phyloP scores from a whole-genome alignment of 2,329 filamentous ascomycete species.

The Hypoxylon rubiginosum region DNA sequence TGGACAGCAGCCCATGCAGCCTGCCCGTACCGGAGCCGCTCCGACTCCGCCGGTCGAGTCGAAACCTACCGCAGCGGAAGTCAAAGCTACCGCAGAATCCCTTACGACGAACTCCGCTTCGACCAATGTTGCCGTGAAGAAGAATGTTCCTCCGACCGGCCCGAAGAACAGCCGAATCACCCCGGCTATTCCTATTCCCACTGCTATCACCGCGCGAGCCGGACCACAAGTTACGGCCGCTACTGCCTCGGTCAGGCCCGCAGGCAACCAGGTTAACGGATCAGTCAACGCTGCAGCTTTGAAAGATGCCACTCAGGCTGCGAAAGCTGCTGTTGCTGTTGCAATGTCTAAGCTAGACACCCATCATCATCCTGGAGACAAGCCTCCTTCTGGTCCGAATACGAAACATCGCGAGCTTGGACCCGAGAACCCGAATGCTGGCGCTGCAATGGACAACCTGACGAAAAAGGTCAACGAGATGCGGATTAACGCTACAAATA shows the following conservation, averaged over 20 bases:
- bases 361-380: slow-evolving; percentile 5
- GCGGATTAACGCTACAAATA: slow-evolving; percentile 72
- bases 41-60: slow-evolving; percentile 77
- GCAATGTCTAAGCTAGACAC: slow-evolving; percentile 80
- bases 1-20: slow-evolving; percentile 61
- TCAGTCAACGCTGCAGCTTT: slow-evolving; percentile 59
- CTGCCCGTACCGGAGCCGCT: slow-evolving; percentile 59
- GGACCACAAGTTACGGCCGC: slow-evolving; percentile 50
- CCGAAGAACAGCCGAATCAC: slow-evolving; percentile 68
- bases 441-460: slow-evolving; percentile 75
- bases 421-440: slow-evolving; percentile 53
- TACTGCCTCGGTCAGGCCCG: slow-evolving; percentile 53
- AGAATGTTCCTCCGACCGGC: slow-evolving; percentile 62
- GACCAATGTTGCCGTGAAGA: slow-evolving; percentile 53
- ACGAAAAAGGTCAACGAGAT: slow-evolving; percentile 83
- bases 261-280: slow-evolving; percentile 55
- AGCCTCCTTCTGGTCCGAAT: neutral
- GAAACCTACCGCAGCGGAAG: slow-evolving; percentile 71
- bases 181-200: slow-evolving; percentile 75
- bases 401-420: slow-evolving; percentile 40
- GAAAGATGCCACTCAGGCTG: slow-evolving; percentile 79
- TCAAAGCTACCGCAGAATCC: slow-evolving; percentile 67
- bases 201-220: slow-evolving; percentile 54
- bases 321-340: slow-evolving; percentile 81
- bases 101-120: slow-evolving; percentile 56